Evolutionary conservation across 805 yeast genomes (phyloP).

Genomic region (Saccharomycopsis microspora): DNA sequence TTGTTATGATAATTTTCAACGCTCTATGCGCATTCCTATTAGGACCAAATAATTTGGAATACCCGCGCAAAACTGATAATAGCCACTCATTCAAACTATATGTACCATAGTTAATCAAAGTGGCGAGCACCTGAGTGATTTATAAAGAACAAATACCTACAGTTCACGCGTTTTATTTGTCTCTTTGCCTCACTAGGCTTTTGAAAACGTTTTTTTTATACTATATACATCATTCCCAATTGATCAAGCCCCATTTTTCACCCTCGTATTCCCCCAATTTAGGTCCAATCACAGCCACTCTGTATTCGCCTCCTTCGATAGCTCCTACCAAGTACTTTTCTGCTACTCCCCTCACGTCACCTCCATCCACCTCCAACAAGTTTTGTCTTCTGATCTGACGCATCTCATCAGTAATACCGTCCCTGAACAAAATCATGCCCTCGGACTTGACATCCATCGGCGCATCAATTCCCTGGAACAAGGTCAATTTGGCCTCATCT

Average conservation of each 20-base stretch:
- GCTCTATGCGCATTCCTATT: no score
- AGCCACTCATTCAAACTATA: no score
- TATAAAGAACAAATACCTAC: not conserved
- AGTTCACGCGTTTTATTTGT: not conserved
- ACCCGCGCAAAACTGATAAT: no score
- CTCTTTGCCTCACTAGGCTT: not conserved
- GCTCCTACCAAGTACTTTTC: slow-evolving; percentile 43
- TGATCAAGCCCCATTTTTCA: not conserved
- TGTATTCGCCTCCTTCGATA: slow-evolving; percentile 17
- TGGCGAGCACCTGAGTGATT: no score
- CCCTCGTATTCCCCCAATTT: slow-evolving; percentile 18
- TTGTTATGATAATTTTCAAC: no score
- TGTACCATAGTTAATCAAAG: no score
- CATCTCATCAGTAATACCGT: slow-evolving; percentile 67
- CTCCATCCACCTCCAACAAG: slow-evolving; percentile 51
- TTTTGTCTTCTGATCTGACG: slow-evolving; percentile 70
- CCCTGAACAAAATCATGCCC: slow-evolving; percentile 54
- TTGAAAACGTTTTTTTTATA: not conserved
- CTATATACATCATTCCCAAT: not conserved
- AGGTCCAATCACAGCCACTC: slow-evolving; percentile 39
- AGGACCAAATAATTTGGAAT: no score
- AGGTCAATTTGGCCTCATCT: slow-evolving; percentile 81
- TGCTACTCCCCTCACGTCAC: slow-evolving; percentile 55
- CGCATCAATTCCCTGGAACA: slow-evolving; percentile 87
- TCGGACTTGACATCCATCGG: slow-evolving; percentile 76